Percentiles rank a stretch among this genome's conserved stretches.
Evolutionary conservation across 192 early-diverging fungal genomes (phyloP).

Genomic region (Anaeromyces robustus): DNA sequence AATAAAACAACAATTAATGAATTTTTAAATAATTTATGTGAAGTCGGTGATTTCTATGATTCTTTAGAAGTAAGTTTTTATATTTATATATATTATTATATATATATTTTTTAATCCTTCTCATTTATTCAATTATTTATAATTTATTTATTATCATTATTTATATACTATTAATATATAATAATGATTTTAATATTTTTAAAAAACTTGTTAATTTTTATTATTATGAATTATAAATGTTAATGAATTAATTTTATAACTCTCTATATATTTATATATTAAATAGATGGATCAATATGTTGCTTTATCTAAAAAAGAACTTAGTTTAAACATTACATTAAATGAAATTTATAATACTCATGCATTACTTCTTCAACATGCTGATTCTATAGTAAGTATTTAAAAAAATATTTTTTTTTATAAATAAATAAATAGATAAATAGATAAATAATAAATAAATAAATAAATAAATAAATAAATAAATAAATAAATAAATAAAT

Average conservation of each 20-base stretch:
- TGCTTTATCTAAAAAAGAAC: conserved; percentile 82
- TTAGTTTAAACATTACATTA: conserved; percentile 71
- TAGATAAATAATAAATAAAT: too few species aligned
- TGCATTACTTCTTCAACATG: conserved; percentile 61
- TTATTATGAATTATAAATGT: too few species aligned
- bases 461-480: too few species aligned
- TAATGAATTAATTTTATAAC: too few species aligned
- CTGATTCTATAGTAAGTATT: conserved; percentile 43
- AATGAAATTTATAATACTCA: conserved; percentile 95
- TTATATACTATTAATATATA: too few species aligned
- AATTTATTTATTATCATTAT: too few species aligned
- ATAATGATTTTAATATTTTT: too few species aligned
- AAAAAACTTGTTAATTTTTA: too few species aligned
- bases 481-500: too few species aligned
- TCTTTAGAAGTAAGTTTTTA: conserved; percentile 43
- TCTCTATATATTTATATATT: too few species aligned
- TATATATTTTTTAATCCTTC: too few species aligned
- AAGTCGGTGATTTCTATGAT: conserved; percentile 90
- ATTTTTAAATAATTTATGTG: conserved; percentile 84
- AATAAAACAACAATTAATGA: conserved; percentile 71
- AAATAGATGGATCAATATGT: conserved; percentile 96
- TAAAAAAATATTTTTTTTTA: background rate
- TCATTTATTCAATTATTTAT: too few species aligned
- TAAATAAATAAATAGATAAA: background rate
- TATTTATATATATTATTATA: background rate